phyloP scores from a whole-genome alignment of 495 filamentous ascomycete species.

The Poronia punctata region DNA sequence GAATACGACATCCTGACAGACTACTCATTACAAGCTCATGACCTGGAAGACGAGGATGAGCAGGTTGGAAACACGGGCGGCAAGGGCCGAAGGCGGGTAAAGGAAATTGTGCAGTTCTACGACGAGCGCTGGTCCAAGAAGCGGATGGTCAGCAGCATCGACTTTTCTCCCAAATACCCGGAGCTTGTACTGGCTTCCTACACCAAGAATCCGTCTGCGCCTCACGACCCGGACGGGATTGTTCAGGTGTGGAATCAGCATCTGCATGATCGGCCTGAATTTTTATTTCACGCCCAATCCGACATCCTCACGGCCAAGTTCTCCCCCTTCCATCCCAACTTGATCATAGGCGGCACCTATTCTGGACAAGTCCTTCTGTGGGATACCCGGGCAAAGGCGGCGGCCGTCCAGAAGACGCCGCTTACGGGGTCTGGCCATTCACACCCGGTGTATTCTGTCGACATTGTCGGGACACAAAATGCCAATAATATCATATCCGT shows the following conservation, averaged over 20 bases:
- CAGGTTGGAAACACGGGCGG: slow-evolving; percentile 60
- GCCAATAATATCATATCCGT: slow-evolving; percentile 95
- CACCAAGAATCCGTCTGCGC: slow-evolving; percentile 91
- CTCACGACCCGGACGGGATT: slow-evolving; percentile 90
- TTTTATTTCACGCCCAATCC: slow-evolving; percentile 90
- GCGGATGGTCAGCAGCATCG: slow-evolving; percentile 86
- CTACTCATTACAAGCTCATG: slow-evolving; percentile 72
- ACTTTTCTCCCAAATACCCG: slow-evolving; percentile 91
- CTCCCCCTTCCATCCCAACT: slow-evolving; percentile 92
- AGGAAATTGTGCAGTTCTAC: slow-evolving; percentile 85
- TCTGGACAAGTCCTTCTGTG: slow-evolving; percentile 96
- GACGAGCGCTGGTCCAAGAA: slow-evolving; percentile 96
- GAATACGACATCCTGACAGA: slow-evolving; percentile 89
- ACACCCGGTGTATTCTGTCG: slow-evolving; percentile 91
- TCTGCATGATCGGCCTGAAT: slow-evolving; percentile 87
- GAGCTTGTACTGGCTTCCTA: slow-evolving; percentile 91
- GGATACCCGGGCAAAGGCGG: slow-evolving; percentile 84
- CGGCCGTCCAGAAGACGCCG: slow-evolving; percentile 91
- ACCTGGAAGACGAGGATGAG: slow-evolving; percentile 76
- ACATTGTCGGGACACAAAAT: slow-evolving; percentile 95
- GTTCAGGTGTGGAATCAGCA: slow-evolving; percentile 97
- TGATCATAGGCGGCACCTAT: slow-evolving; percentile 92
- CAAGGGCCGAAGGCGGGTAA: slow-evolving; percentile 71
- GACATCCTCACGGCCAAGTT: slow-evolving; percentile 95
- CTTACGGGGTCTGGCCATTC: slow-evolving; percentile 89